phyloP scores from a whole-genome alignment of 129 eudicot genomes.

The Saposhnikovia divaricata region DNA sequence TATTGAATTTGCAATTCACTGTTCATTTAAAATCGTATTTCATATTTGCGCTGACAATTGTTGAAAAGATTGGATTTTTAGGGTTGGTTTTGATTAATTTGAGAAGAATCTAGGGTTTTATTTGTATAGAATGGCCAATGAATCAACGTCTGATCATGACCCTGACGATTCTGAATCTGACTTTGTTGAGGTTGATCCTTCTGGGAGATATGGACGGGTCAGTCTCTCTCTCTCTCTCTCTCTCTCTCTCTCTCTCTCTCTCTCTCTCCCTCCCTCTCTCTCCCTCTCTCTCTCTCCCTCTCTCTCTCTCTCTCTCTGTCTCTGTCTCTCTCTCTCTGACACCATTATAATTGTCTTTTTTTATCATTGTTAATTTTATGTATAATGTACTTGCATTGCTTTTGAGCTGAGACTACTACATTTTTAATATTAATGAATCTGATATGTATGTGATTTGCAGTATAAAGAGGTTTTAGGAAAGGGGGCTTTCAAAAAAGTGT shows the following conservation, averaged over 20 bases:
- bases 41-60: background rate
- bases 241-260: no score
- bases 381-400: background rate
- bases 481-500: conserved; percentile 97
- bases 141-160: conserved; percentile 47
- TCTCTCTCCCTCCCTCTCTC: no score
- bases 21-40: background rate
- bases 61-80: background rate
- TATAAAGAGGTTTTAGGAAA: conserved; percentile 85
- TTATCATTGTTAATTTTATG: background rate
- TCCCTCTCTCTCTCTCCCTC: no score
- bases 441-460: conserved; percentile 41
- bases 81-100: background rate
- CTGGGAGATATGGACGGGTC: conserved; percentile 94
- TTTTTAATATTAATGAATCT: background rate
- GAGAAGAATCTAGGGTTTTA: conserved; percentile 25
- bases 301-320: no score
- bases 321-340: no score
- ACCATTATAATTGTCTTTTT: background rate
- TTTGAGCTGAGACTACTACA: background rate
- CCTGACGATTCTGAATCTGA: conserved; percentile 60
- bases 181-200: conserved; percentile 77
- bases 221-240: conserved; percentile 12
- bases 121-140: conserved; percentile 28
- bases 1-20: background rate